phyloP scores from a whole-genome alignment of 2,329 filamentous ascomycete species.

The Microsporum canis region DNA sequence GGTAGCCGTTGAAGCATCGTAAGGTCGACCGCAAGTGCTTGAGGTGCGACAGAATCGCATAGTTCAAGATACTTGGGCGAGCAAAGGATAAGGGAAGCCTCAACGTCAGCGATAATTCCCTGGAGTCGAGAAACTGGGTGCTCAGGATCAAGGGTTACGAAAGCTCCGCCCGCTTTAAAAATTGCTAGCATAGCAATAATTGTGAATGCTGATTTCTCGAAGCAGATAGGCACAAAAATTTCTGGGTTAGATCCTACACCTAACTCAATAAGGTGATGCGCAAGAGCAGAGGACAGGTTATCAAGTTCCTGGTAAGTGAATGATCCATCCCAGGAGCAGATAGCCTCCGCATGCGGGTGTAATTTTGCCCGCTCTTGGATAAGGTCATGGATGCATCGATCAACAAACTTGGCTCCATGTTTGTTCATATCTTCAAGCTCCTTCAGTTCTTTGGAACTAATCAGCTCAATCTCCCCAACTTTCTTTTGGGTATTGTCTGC shows the following conservation, averaged over 20 bases:
- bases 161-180: conserved; percentile 23
- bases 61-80: conserved; percentile 9
- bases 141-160: conserved; percentile 23
- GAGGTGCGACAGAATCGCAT: conserved; percentile 6
- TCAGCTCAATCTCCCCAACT: conserved; percentile 10
- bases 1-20: conserved; percentile 11
- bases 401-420: conserved; percentile 13
- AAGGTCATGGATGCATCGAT: conserved; percentile 17
- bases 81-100: conserved; percentile 15
- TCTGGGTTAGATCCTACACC: conserved; percentile 43
- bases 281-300: conserved; percentile 51
- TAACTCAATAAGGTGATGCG: conserved; percentile 41
- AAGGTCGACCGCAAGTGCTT: conserved; percentile 8
- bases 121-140: conserved; percentile 20
- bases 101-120: conserved; percentile 17
- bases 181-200: conserved; percentile 40
- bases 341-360: conserved; percentile 15
- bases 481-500: conserved; percentile 5
- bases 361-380: conserved; percentile 11
- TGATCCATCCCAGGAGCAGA: conserved; percentile 21
- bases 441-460: conserved; percentile 6
- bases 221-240: conserved; percentile 56
- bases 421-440: conserved; percentile 7
- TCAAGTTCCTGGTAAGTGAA: conserved; percentile 59
- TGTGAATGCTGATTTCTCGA: conserved; percentile 63